These are phyloP conservation scores for Colletotrichum gloeosporioides DNA, from an alignment of 2,329 filamentous ascomycete species.

Conservation along the genomic window DNA sequence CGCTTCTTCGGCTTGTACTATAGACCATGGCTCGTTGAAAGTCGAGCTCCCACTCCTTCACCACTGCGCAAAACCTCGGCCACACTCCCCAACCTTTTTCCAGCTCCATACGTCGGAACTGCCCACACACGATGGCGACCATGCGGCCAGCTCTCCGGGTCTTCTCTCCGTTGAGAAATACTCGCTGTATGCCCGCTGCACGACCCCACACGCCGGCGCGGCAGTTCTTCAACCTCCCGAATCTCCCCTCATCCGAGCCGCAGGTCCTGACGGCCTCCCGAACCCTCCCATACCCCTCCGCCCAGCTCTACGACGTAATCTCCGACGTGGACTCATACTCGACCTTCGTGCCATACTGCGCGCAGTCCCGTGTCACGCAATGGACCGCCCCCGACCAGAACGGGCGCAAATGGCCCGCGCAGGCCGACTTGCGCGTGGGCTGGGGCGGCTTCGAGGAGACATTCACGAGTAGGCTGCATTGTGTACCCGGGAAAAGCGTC, in stretches of 20 bases:
- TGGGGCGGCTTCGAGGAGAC: constrained; percentile 85
- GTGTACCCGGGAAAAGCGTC: constrained; percentile 73
- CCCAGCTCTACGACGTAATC: constrained; percentile 81
- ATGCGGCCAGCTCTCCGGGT: not conserved
- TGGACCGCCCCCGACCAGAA: constrained; percentile 65
- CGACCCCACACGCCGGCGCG: not conserved
- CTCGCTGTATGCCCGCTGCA: not conserved
- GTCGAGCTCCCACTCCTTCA: not conserved
- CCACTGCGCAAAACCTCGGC: not conserved
- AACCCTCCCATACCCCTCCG: constrained; percentile 75
- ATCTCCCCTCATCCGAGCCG: constrained; percentile 29
- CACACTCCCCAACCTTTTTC: not conserved
- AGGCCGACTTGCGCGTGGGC: constrained; percentile 82
- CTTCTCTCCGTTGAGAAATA: not conserved
- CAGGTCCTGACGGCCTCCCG: constrained; percentile 77
- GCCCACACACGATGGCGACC: not conserved
- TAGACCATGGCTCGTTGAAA: not conserved
- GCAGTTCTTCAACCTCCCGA: constrained; percentile 23
- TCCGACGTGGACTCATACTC: constrained; percentile 87
- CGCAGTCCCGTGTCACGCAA: constrained; percentile 75
- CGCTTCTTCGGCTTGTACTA: not conserved
- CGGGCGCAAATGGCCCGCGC: constrained; percentile 67
- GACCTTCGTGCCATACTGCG: constrained; percentile 91
- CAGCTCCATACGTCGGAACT: not conserved
- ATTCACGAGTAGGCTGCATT: constrained; percentile 82